Conservation (phyloP, 495 filamentous ascomycete genomes). For the Penicillium odoratum region DNA sequence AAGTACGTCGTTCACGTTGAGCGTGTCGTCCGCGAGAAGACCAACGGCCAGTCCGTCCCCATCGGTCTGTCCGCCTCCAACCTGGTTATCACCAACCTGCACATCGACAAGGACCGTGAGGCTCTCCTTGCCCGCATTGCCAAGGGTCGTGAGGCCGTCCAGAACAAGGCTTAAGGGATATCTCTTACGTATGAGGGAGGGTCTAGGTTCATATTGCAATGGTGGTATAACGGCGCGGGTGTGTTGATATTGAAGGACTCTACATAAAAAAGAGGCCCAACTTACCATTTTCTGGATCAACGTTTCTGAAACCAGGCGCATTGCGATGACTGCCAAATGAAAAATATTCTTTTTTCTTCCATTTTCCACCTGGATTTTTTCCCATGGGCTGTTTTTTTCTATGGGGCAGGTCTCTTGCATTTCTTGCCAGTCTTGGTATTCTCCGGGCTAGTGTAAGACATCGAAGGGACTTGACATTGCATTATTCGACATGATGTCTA, state of each 20-base stretch:
- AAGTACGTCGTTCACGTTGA: constrained; percentile 94
- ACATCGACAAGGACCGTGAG: constrained; percentile 98
- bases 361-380: neutral
- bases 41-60: constrained; percentile 85
- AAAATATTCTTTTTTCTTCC: constrained; percentile 20
- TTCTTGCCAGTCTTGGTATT: neutral
- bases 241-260: constrained; percentile 38
- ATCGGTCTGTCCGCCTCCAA: constrained; percentile 89
- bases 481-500: neutral
- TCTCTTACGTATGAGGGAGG: constrained; percentile 26
- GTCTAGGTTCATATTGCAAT: constrained; percentile 41
- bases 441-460: neutral
- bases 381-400: neutral
- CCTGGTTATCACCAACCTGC: constrained; percentile 94
- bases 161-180: constrained; percentile 40
- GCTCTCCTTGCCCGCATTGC: constrained; percentile 83
- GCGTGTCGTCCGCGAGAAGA: constrained; percentile 91
- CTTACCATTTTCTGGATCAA: constrained; percentile 36
- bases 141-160: constrained; percentile 65
- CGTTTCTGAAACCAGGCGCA: constrained; percentile 31
- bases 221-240: constrained; percentile 40
- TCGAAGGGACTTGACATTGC: neutral
- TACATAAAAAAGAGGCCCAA: constrained; percentile 30
- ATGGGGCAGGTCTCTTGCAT: neutral
- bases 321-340: constrained; percentile 35